These are phyloP conservation scores for Cadophora sp. DNA, from an alignment of 2,329 filamentous ascomycete genomes.

Conservation along the genomic window DNA sequence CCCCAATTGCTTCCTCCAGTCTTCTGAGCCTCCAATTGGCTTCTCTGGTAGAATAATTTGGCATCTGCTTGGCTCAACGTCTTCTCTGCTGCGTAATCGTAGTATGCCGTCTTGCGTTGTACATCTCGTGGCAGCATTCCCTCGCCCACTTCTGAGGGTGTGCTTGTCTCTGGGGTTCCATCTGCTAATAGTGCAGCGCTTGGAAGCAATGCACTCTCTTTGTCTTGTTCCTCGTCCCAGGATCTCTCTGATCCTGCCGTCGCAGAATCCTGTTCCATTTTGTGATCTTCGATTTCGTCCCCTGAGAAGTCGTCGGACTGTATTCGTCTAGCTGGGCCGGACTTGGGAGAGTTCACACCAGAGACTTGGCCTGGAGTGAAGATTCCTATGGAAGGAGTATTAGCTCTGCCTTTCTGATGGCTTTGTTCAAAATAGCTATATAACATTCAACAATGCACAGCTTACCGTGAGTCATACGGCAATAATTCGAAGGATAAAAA, in stretches of 20 bases:
- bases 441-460: constrained; percentile 3
- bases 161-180: constrained; percentile 34
- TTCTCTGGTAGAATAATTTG: constrained; percentile 94
- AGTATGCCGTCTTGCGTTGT: constrained; percentile 80
- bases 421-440: constrained; percentile 1
- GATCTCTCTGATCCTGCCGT: constrained; percentile 29
- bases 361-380: not conserved
- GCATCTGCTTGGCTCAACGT: constrained; percentile 94
- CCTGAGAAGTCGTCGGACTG: constrained; percentile 20
- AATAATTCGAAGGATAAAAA: too few relatives aligned
- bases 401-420: not conserved
- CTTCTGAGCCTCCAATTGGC: constrained; percentile 63
- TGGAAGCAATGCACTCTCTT: constrained; percentile 38
- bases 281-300: constrained; percentile 31
- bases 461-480: constrained; percentile 12
- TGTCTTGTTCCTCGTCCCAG: constrained; percentile 31
- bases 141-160: constrained; percentile 35
- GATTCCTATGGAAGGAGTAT: constrained; percentile 1
- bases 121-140: constrained; percentile 67
- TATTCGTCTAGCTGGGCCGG: not conserved
- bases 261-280: constrained; percentile 20
- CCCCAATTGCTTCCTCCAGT: constrained; percentile 44
- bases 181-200: constrained; percentile 38
- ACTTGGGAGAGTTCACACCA: not conserved
- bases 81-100: constrained; percentile 92